These are phyloP conservation scores for Eimeria maxima DNA, from an alignment of 169 alveolate species.

Conservation along the genomic window DNA sequence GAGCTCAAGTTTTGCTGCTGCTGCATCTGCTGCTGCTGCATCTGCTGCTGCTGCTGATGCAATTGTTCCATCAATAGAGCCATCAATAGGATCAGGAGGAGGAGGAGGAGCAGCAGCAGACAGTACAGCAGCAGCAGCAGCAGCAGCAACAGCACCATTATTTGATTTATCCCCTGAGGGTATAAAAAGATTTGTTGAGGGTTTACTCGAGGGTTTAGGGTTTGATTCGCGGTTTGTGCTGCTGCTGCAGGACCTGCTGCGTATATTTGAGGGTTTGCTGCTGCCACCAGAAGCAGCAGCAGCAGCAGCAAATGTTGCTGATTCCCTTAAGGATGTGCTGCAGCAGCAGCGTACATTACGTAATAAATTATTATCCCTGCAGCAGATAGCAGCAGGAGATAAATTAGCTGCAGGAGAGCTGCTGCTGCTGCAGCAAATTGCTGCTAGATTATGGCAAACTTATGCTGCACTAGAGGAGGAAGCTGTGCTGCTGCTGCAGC, in stretches of 20 bases:
- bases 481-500: conserved; percentile 24
- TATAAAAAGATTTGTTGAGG: neutral
- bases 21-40: neutral
- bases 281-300: conserved; percentile 19
- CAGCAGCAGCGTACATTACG: neutral
- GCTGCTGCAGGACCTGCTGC: too few relatives aligned
- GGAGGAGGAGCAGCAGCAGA: neutral
- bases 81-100: neutral
- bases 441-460: neutral
- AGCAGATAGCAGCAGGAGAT: neutral
- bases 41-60: neutral
- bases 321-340: neutral
- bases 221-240: neutral
- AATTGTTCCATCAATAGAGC: too few relatives aligned
- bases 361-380: neutral
- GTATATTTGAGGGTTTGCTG: neutral
- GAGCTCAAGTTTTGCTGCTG: neutral
- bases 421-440: neutral
- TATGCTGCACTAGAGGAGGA: neutral
- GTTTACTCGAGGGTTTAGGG: neutral
- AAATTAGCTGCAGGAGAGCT: neutral
- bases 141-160: neutral
- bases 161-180: neutral
- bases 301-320: neutral
- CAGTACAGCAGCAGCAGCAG: neutral